Evolutionary conservation across 306 rosid genomes (phyloP).

Genomic region (Comarum palustre): DNA sequence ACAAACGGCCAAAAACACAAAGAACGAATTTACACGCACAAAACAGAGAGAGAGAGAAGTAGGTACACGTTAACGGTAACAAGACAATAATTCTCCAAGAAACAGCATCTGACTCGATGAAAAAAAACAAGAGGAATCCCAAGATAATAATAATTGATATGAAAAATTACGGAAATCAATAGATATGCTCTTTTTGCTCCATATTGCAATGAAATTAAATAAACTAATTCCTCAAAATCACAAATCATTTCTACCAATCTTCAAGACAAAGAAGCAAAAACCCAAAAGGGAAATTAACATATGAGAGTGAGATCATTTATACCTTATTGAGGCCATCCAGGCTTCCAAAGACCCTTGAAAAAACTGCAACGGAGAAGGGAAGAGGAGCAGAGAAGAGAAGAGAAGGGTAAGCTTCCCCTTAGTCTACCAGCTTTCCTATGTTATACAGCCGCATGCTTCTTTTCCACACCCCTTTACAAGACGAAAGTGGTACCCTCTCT

Average conservation of each 20-base stretch:
- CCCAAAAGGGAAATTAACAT: constrained; percentile 12
- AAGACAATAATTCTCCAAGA: constrained; percentile 19
- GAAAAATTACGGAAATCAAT: constrained; percentile 9
- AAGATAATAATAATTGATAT: constrained; percentile 2
- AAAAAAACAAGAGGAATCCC: constrained; percentile 24
- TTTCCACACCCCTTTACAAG: constrained; percentile 14
- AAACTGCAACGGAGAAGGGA: constrained; percentile 15
- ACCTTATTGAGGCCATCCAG: constrained; percentile 20
- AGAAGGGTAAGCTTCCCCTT: constrained; percentile 11
- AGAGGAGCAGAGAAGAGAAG: constrained; percentile 10
- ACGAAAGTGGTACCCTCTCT: constrained; percentile 6
- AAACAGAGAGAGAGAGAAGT: neutral
- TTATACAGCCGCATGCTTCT: constrained; percentile 47
- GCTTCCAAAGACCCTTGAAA: constrained; percentile 18
- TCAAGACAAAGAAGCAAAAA: constrained; percentile 2
- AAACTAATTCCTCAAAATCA: neutral
- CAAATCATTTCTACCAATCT: neutral
- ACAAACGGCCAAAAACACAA: constrained; percentile 4
- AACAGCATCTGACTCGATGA: constrained; percentile 16
- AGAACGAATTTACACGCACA: constrained; percentile 5
- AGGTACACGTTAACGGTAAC: neutral
- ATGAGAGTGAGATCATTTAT: neutral
- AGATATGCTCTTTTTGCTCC: neutral
- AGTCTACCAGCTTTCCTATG: constrained; percentile 37
- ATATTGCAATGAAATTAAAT: neutral